phyloP scores from a whole-genome alignment of 768 basidiomycete genomes.

The Rhizopogon vesiculosus region DNA sequence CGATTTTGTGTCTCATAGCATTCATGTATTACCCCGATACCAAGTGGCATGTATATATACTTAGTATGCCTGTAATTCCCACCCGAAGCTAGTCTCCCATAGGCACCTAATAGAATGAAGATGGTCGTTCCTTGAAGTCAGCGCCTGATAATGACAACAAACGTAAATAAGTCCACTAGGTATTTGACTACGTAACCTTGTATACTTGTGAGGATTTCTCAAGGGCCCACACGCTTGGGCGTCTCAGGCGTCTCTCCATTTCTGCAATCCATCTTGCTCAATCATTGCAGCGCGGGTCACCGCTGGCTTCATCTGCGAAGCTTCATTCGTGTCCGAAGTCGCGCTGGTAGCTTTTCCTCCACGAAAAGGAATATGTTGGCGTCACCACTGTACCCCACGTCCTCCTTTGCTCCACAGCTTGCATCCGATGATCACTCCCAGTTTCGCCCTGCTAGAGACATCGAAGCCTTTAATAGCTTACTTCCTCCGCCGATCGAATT shows the following conservation, averaged over 20 bases:
- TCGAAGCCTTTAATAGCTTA: slow-evolving; percentile 73
- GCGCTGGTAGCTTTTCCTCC: slow-evolving; percentile 2
- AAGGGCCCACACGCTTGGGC: background rate
- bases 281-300: slow-evolving; percentile 2
- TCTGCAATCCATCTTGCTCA: slow-evolving; percentile 9
- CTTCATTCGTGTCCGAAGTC: slow-evolving; percentile 1
- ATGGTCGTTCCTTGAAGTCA: too few relatives aligned
- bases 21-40: background rate
- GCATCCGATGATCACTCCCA: slow-evolving; percentile 47
- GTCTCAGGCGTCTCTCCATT: slow-evolving; percentile 8
- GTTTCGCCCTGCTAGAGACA: slow-evolving; percentile 63
- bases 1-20: background rate
- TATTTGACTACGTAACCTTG: background rate
- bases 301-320: slow-evolving; percentile 5
- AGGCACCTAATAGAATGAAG: too few relatives aligned
- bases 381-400: slow-evolving; percentile 52
- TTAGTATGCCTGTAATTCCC: background rate
- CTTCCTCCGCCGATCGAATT: slow-evolving; percentile 81
- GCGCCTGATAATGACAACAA: slow-evolving; percentile 11
- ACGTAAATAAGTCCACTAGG: slow-evolving; percentile 17
- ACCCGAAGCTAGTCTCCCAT: background rate
- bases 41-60: background rate
- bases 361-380: slow-evolving; percentile 53
- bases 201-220: background rate
- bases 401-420: slow-evolving; percentile 48